Base-by-base conservation (phyloP, 495 filamentous ascomycete species). In the Entonaema liquescens region DNA sequence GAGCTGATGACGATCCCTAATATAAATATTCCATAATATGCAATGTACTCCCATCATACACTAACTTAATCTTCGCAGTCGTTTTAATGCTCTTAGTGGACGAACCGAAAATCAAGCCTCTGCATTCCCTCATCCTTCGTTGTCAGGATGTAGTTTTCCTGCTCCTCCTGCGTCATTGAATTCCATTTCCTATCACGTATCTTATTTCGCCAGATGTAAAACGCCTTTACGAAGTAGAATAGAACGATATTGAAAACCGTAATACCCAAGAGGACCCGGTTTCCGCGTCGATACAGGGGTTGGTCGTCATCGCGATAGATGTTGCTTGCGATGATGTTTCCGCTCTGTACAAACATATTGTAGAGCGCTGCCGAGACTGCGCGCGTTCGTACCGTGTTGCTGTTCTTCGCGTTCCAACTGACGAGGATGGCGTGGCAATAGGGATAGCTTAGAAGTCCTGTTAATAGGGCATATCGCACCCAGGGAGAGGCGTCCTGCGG, bases 361-460 rank as follows among this genome's bases (percentile, higher is more conserved):
- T 85, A 86, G 6, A 83, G 31, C 2, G 82, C 82, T 0, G 83
- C 85, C 1, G 84, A 84, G 9, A 90, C 87, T n/a, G 88, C 86
- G 7, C 89, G 73, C 3, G 88, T 90, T 0, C 86, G 79, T n/a
- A 91, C 88, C 0, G 85, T 82, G 21, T 88, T 88, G 23, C 85
- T 83, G 78, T 91, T 90, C 44, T 84, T 78, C 4, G 87, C 86
- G 23, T 84, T 88, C 81, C 87, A 88, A 23, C 83, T 84, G 5
- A 89, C 87, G 15, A 89, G 62, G 58, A 90, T 86, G 4, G 88
- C 85, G 73, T 90, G 89, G 63, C 86, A 83, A 71, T 90, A 90
- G 1, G 89, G 88, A 49, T 86, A 85, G 8, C 84, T 84, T n/a
- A 89, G 78, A 9, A 90, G 56, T 3, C 86, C 74, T 2, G 84